Percentiles rank a stretch among this genome's conserved stretches.
Conservation (phyloP, 805 yeast genomes). For the Yarrowia deformans region DNA sequence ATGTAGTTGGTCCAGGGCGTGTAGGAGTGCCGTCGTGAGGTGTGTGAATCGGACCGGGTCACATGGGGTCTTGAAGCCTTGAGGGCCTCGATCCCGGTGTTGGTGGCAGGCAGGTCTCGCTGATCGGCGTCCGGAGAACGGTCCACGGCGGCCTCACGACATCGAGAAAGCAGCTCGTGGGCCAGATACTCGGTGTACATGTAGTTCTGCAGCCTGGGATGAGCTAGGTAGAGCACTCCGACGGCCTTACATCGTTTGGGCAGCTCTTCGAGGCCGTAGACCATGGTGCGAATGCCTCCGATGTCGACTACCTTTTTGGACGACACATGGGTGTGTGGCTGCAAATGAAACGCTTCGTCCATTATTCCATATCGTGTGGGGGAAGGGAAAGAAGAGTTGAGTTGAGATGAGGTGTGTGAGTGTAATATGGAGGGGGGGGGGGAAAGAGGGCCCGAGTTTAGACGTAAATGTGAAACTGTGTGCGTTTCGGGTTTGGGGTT, state of each 20-base stretch:
- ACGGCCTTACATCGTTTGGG: slow-evolving; percentile 40
- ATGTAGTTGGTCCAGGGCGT: slow-evolving; percentile 49
- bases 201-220: slow-evolving; percentile 56
- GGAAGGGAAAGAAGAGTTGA: neutral
- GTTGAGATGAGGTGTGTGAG: neutral
- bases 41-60: slow-evolving; percentile 8
- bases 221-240: slow-evolving; percentile 50
- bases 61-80: slow-evolving; percentile 3
- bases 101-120: slow-evolving; percentile 18
- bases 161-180: slow-evolving; percentile 49
- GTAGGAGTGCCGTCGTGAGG: slow-evolving; percentile 43
- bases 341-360: slow-evolving; percentile 35
- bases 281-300: slow-evolving; percentile 35
- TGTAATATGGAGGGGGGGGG: slow-evolving; percentile 20
- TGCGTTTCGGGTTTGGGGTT: slow-evolving; percentile 5
- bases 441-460: neutral
- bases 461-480: slow-evolving; percentile 21
- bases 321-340: slow-evolving; percentile 37
- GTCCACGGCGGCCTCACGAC: slow-evolving; percentile 31
- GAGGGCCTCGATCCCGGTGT: slow-evolving; percentile 30
- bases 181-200: slow-evolving; percentile 55
- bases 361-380: slow-evolving; percentile 36
- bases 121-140: slow-evolving; percentile 27
- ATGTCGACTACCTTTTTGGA: slow-evolving; percentile 37
- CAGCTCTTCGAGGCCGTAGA: slow-evolving; percentile 39